Base-by-base conservation (phyloP, 352 stramenopile genomes). In the Pythium grandisporangium region DNA sequence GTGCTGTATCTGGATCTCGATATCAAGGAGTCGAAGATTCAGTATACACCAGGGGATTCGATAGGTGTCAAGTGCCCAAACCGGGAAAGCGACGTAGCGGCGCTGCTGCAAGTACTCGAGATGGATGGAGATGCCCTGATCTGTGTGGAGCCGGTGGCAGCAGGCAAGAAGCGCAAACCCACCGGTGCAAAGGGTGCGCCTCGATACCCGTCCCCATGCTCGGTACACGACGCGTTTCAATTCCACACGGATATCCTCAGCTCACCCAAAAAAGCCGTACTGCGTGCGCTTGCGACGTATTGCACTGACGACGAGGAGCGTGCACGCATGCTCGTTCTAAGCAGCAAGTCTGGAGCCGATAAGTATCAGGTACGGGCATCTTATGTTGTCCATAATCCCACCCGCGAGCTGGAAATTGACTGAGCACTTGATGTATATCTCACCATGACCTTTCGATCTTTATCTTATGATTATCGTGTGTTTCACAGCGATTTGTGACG, bases 21-120 rank as follows among this genome's bases (percentile, higher is more conserved):
- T 30, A 55, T 74, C 17, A 52, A 22, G 1, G 60, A 48, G 2
- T 82, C 70, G 2, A 51, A 52, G 0, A 77, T 92, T 40, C 43
- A 63, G 22, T 96, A 87, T 35, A 62, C 58, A 8, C 85, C 85
- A 1, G 85, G 85, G 4, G 85, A 96, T 38, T 82, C 80, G 14
- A 81, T 96, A 20, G 84, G 84, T 2, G 58, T 95, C 52, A 75
- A 84, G 47, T 95, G 83, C 27, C 73, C 80, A 0, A 96, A 95
- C 55, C 56, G 60, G 24, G 23, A n/a, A 3, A 51, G 66, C 30
- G 72, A 84, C 26, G 78, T 93, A 21, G 63, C 80, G 21, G 79
- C 61, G 2, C 37, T 93, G n/a, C 57, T 95, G 10, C 30, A 53
- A 14, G 62, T 70, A 6, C 48, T 93, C 0, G 55, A 66, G 7